phyloP scores from a whole-genome alignment of 2,329 filamentous ascomycete genomes.

The Cladophialophora bantiana region DNA sequence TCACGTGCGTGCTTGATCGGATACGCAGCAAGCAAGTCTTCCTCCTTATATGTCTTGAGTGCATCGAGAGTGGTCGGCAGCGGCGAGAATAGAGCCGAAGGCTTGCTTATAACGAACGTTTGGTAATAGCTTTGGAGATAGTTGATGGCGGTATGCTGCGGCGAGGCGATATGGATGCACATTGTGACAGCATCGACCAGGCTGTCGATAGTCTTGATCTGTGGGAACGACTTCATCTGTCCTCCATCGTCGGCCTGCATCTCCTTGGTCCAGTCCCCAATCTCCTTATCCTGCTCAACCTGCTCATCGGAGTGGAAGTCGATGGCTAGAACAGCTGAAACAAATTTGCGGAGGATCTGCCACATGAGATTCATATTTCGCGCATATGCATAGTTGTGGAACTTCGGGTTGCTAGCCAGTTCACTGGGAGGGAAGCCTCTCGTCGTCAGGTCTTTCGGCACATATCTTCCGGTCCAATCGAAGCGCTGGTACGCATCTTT shows the following conservation, averaged over 20 bases:
- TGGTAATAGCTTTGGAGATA: slow-evolving; percentile 62
- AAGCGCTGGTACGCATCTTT: slow-evolving; percentile 54
- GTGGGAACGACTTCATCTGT: slow-evolving; percentile 53
- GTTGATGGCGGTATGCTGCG: slow-evolving; percentile 60
- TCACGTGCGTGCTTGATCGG: slow-evolving; percentile 53
- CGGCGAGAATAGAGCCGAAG: slow-evolving; percentile 26
- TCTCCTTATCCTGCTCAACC: slow-evolving; percentile 44
- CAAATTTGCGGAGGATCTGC: slow-evolving; percentile 53
- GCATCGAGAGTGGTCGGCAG: slow-evolving; percentile 15
- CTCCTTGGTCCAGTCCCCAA: slow-evolving; percentile 53
- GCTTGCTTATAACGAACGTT: slow-evolving; percentile 55
- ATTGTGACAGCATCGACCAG: slow-evolving; percentile 58
- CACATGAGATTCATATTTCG: slow-evolving; percentile 57
- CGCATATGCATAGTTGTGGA: slow-evolving; percentile 59
- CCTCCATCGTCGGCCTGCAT: slow-evolving; percentile 46
- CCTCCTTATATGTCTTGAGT: slow-evolving; percentile 44
- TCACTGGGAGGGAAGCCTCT: slow-evolving; percentile 53
- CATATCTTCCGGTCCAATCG: slow-evolving; percentile 55
- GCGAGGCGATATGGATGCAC: slow-evolving; percentile 61
- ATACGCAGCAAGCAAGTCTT: slow-evolving; percentile 50
- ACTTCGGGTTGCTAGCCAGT: slow-evolving; percentile 43
- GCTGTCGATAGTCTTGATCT: slow-evolving; percentile 51
- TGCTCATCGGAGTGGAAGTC: slow-evolving; percentile 45
- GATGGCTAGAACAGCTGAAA: slow-evolving; percentile 49
- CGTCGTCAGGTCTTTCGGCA: slow-evolving; percentile 54